Evolutionary conservation across 495 filamentous ascomycete species (phyloP), one percentile per base, ranked within the genome.

Genomic region (Aspergillus taichungensis): DNA sequence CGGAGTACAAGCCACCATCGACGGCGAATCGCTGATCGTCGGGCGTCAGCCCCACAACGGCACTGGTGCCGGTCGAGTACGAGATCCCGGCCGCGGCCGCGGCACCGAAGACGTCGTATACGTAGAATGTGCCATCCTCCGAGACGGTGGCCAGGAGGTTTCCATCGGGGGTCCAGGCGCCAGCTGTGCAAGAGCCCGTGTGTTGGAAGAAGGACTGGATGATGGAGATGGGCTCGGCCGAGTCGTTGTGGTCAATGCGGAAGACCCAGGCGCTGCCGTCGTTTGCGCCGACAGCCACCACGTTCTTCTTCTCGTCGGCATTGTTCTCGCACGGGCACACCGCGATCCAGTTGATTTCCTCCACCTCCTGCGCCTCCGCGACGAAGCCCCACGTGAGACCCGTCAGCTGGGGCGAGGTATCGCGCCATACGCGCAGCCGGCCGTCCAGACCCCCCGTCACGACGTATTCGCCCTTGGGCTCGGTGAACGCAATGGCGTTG

Each of bases 191-290:
- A 8, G 87, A 69, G 8, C 62, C 83, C 5, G 88, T 94, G 62
- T 97, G 92, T 29, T 91, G 72, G 73, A 92, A 95, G 69, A 89
- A 94, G 34, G 81, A 79, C 65, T 96, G 88, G 13, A 91, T 73
- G 59, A 97, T 89, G 38, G 82, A 79, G 46, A 97, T 72, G 4
- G 76, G 77, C 37, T 71, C 75, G 51, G 65, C 64, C 59, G 70
- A 41, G 51, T 86, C 79, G 7, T 69, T 66, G 13, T 75, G 62
- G 53, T 94, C 84, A 56, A 97, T 74, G 6, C 77, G 81, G 66
- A 96, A 92, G 6, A 99, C 84, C 94, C 94, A 99, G 6, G 94
- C 87, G 38, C 79, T 85, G 36, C 94, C 94, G 60, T 99, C 91
- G n/a, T 75, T 84, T 33, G 88, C 88, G 32, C 94, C 94, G 13